Evolutionary conservation across 139 green algal genomes (phyloP).

Genomic region (Desmodesmus armatus): DNA sequence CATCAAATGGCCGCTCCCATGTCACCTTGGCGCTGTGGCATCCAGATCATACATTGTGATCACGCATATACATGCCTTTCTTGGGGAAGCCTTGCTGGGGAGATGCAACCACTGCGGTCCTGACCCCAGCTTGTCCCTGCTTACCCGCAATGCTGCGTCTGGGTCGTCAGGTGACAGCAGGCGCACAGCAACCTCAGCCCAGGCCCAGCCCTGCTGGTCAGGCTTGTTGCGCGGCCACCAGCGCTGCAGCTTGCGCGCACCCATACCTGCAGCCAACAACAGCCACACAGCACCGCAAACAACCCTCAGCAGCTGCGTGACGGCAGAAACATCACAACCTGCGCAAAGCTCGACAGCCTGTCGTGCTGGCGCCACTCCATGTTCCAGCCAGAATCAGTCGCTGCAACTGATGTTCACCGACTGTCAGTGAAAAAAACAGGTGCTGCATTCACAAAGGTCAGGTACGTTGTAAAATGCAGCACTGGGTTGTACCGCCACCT

Average conservation of each 20-base stretch:
- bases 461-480: no score
- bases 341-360: no score
- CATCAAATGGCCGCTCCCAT: neutral
- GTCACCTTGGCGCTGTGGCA: neutral
- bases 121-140: neutral
- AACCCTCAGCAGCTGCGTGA: no score
- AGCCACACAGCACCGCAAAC: no score
- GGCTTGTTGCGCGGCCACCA: constrained; percentile 26
- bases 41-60: neutral
- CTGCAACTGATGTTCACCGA: no score
- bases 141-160: neutral
- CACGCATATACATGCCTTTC: neutral
- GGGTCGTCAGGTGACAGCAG: neutral
- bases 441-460: no score
- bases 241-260: constrained; percentile 30
- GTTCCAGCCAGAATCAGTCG: no score
- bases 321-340: no score
- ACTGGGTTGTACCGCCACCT: no score
- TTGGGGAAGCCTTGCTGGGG: neutral
- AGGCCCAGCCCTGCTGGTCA: neutral
- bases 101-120: neutral
- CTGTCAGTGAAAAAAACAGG: no score
- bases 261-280: no score
- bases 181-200: constrained; percentile 26
- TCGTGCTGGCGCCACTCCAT: no score